Evolutionary conservation across 306 rosid species (phyloP), one percentile per base, ranked within the genome.

Genomic region (Myrica gale): DNA sequence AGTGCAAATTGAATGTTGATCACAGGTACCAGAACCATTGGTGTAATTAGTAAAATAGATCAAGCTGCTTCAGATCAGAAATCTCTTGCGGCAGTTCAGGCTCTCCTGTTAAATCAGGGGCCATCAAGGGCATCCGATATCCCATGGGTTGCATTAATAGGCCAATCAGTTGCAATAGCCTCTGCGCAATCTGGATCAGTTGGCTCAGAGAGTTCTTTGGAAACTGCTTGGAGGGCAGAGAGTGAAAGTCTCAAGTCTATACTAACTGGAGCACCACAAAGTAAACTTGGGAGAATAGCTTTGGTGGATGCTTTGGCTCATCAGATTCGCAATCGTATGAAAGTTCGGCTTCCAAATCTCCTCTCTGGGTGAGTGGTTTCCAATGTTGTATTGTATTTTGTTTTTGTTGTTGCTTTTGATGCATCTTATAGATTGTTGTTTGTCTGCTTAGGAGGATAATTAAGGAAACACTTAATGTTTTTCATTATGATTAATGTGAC

Each of bases 171-270:
- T 83, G 68, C 99, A 71, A 90, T 95, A 74, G 99, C 97, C 65
- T 85, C 99, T 2, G 79, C 97, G 37, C 98, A 95, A 82, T 92
- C 99, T 82, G 99, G 97, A 77, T 92, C 97, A 52, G 53, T 89
- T 78, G 92, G 93, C 68, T 90, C 97, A 41, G 99, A 95, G 65
- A 92, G 52, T 87, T 95, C 99, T 42, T 72, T 95, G 80, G 99
- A 95, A 90, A 95, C 96, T 79, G 99, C 99, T 9, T 95, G 99
- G 99, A 92, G 72, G 78, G 99, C 99, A 77, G 99, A 95, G 86
- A 95, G 85, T 78, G 99, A 95, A 84, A 95, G 97, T 84, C 92
- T 95, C 13, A 95, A 92, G 79, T 92, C 96, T 78, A 95, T 95
- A 81, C 73, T 95, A 77, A 80, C 92, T 41, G 99, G 99, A 80